A percentile compares a stretch with the other conserved stretches of the same genome.
Evolutionary conservation across 2,329 filamentous ascomycete species (phyloP).

Genomic region (Verticillium tricorpus): DNA sequence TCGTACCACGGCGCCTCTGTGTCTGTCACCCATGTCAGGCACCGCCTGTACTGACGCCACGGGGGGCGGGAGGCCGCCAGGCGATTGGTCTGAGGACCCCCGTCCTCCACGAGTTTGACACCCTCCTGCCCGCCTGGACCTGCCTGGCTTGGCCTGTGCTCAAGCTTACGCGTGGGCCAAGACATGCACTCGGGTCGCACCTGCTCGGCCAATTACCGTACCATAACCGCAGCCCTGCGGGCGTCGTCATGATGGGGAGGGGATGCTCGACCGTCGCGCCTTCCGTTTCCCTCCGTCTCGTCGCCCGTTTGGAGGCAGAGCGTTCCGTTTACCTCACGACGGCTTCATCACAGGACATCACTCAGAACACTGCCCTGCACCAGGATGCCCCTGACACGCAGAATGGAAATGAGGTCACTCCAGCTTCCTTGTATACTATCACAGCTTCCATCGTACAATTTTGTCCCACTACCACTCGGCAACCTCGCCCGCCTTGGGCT

Average conservation of each 20-base stretch:
- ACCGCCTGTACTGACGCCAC: background rate
- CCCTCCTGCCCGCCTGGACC: too few relatives aligned
- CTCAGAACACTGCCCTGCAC: too few relatives aligned
- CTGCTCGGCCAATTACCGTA: background rate
- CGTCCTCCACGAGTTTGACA: background rate
- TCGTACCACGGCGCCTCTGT: background rate
- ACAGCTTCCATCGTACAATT: background rate
- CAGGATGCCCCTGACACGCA: too few relatives aligned
- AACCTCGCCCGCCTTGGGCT: conserved; percentile 43
- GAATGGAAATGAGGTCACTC: background rate
- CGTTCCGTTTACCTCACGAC: too few relatives aligned
- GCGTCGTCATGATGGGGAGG: too few relatives aligned
- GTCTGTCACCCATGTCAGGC: background rate
- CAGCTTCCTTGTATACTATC: background rate
- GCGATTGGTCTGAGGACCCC: background rate
- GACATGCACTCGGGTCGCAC: background rate
- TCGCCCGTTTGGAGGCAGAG: too few relatives aligned
- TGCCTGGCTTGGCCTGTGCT: background rate
- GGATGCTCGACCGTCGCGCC: too few relatives aligned
- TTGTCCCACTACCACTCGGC: conserved; percentile 33
- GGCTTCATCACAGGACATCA: too few relatives aligned
- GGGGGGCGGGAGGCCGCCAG: background rate
- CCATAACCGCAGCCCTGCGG: too few relatives aligned
- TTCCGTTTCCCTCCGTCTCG: too few relatives aligned
- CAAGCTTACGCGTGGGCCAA: background rate